Percentiles rank a stretch among this genome's conserved stretches.
Conservation (phyloP, 345 rosid species). For the Eucalyptus cloeziana region DNA sequence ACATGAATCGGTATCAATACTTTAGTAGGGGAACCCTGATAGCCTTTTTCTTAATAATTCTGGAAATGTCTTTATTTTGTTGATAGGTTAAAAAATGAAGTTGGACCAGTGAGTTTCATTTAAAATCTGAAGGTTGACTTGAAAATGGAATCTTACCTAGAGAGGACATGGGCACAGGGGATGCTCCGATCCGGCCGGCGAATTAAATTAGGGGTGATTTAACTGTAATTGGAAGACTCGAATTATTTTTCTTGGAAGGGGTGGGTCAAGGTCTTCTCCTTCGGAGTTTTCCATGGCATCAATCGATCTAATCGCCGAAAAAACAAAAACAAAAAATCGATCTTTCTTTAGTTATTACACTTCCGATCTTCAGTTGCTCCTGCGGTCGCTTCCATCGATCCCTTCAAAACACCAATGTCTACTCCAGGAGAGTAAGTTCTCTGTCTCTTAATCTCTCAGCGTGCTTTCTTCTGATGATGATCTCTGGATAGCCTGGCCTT, state of each 20-base stretch:
- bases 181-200: neutral
- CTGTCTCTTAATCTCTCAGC: neutral
- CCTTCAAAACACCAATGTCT: conserved; percentile 18
- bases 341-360: neutral
- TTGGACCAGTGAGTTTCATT: neutral
- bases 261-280: neutral
- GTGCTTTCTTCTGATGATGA: neutral
- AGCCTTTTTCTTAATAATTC: neutral
- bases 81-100: neutral
- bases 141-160: neutral
- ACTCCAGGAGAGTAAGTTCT: conserved; percentile 43
- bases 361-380: neutral
- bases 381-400: neutral
- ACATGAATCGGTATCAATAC: neutral
- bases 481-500: neutral
- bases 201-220: neutral
- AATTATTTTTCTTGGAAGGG: neutral
- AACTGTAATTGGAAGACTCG: neutral
- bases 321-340: neutral
- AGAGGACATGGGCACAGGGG: neutral
- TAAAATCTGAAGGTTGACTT: neutral
- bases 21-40: neutral
- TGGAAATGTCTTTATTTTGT: neutral
- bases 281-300: neutral
- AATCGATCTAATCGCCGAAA: neutral